A percentile compares a stretch with the other conserved stretches of the same genome.
Conservation (phyloP, 1,284 basidiomycete species). For the Ceratobasidium sp. region DNA sequence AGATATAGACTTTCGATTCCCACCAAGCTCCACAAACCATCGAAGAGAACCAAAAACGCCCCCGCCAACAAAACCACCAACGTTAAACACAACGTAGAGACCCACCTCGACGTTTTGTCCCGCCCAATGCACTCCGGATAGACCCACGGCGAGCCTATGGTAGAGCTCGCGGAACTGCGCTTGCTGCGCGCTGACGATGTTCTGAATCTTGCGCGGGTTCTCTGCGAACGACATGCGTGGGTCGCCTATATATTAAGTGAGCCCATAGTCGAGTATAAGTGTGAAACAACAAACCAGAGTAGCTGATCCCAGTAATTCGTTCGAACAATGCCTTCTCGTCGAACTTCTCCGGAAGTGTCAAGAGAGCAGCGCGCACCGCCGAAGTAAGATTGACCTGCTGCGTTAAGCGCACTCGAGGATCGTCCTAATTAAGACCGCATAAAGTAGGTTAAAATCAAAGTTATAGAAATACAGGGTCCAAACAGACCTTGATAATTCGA, state of each 20-base stretch:
- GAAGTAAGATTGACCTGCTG: slow-evolving; percentile 94
- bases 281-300: slow-evolving; percentile 62
- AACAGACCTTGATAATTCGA: slow-evolving; percentile 75
- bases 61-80: slow-evolving; percentile 57
- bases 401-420: slow-evolving; percentile 89
- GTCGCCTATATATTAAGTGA: slow-evolving; percentile 69
- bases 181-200: slow-evolving; percentile 89
- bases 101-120: slow-evolving; percentile 54
- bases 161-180: slow-evolving; percentile 92
- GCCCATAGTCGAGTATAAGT: background rate
- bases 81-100: background rate
- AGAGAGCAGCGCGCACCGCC: slow-evolving; percentile 85
- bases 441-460: slow-evolving; percentile 29
- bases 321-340: slow-evolving; percentile 88
- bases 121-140: slow-evolving; percentile 82
- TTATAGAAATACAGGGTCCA: slow-evolving; percentile 13
- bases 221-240: slow-evolving; percentile 93
- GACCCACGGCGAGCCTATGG: slow-evolving; percentile 79
- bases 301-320: slow-evolving; percentile 88
- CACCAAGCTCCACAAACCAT: slow-evolving; percentile 29
- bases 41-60: slow-evolving; percentile 1
- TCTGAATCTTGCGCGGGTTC: slow-evolving; percentile 93
- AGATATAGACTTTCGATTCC: slow-evolving; percentile 10
- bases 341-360: slow-evolving; percentile 73
- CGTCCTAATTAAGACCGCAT: slow-evolving; percentile 62